Conservation (phyloP, 2,329 filamentous ascomycete genomes). For the Botrytis porri region DNA sequence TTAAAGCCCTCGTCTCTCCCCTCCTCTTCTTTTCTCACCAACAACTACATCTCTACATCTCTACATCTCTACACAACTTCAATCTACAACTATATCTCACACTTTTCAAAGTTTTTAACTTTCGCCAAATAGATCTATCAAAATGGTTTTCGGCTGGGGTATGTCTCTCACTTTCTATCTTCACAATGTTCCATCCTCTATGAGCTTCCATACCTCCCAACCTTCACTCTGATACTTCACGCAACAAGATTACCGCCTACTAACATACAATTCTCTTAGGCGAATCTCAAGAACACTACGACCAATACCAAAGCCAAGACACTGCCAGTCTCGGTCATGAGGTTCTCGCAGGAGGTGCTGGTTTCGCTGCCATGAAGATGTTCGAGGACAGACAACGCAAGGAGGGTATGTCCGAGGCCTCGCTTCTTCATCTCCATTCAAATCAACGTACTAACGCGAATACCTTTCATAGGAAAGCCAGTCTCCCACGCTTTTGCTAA, state of each 20-base stretch:
- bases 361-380: slow-evolving; percentile 76
- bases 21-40: background rate
- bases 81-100: background rate
- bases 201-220: background rate
- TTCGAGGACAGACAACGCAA: slow-evolving; percentile 73
- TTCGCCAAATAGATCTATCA: slow-evolving; percentile 25
- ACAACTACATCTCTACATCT: background rate
- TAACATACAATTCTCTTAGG: slow-evolving; percentile 35
- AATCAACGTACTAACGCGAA: background rate
- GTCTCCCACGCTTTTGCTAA: slow-evolving; percentile 75
- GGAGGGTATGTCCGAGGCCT: slow-evolving; percentile 50
- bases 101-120: slow-evolving; percentile 4
- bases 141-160: slow-evolving; percentile 36
- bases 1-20: slow-evolving; percentile 19
- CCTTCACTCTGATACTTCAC: background rate
- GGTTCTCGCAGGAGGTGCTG: slow-evolving; percentile 69
- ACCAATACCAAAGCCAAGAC: slow-evolving; percentile 47
- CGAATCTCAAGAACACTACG: slow-evolving; percentile 44
- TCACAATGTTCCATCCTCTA: background rate
- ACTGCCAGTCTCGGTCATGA: slow-evolving; percentile 68
- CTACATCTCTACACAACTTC: background rate
- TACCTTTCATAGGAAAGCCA: slow-evolving; percentile 54
- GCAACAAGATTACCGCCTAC: background rate
- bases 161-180: background rate
- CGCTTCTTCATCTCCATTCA: background rate